Percentiles rank a stretch among this genome's conserved stretches.
Evolutionary conservation across 2,329 filamentous ascomycete species (phyloP).

Genomic region (Paecilomyces sp.): DNA sequence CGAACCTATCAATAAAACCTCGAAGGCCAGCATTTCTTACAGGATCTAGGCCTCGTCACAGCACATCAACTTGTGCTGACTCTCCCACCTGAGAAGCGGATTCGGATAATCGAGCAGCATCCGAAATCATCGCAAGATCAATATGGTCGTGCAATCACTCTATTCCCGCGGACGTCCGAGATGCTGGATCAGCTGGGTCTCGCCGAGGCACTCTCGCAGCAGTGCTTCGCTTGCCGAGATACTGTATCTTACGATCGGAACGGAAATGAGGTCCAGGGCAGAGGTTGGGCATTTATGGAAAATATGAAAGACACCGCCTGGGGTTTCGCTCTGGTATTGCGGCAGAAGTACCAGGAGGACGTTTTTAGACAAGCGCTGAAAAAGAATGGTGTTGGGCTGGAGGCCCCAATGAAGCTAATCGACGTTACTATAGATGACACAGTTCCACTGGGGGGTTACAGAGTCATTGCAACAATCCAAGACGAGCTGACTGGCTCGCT

Average conservation of each 20-base stretch:
- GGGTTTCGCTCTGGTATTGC: slow-evolving; percentile 47
- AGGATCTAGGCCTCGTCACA: not conserved
- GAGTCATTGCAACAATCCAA: not conserved
- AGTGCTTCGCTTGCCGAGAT: slow-evolving; percentile 11
- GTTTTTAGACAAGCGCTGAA: slow-evolving; percentile 41
- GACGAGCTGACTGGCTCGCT: not conserved
- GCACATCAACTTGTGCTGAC: not conserved
- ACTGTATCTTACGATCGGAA: slow-evolving; percentile 27
- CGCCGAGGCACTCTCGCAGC: slow-evolving; percentile 55
- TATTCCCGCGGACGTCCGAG: slow-evolving; percentile 43
- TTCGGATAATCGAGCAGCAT: not conserved
- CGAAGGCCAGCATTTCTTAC: not conserved
- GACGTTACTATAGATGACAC: slow-evolving; percentile 31
- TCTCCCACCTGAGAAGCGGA: not conserved
- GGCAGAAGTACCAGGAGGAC: slow-evolving; percentile 51
- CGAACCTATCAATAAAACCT: not conserved
- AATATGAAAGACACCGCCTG: slow-evolving; percentile 44
- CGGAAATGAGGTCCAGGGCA: slow-evolving; percentile 18
- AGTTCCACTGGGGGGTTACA: slow-evolving; percentile 9
- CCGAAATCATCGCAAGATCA: slow-evolving; percentile 11
- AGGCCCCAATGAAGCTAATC: slow-evolving; percentile 29
- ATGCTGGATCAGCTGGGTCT: slow-evolving; percentile 38
- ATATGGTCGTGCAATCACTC: slow-evolving; percentile 45
- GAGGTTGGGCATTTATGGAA: slow-evolving; percentile 43
- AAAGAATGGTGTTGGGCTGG: slow-evolving; percentile 28